These are phyloP conservation scores for Argentina anserina DNA, from an alignment of 306 rosid species.

Conservation along the genomic window DNA sequence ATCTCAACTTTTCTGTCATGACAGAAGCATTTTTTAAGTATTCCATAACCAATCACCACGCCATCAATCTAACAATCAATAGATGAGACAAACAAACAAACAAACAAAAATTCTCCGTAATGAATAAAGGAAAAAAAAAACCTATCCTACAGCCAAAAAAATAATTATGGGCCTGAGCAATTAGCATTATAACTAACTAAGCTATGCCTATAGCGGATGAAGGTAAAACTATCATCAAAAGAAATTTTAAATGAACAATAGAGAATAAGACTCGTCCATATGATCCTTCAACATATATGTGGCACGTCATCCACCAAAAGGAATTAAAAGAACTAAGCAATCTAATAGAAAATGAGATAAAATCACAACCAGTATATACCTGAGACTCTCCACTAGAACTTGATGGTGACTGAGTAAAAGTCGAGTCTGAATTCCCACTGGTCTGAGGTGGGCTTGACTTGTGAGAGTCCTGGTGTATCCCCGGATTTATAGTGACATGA, in stretches of 20 bases:
- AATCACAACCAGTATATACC: slow-evolving; percentile 40
- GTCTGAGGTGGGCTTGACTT: slow-evolving; percentile 97
- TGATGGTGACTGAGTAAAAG: slow-evolving; percentile 86
- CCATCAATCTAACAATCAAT: not conserved
- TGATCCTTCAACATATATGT: not conserved
- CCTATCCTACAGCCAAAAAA: not conserved
- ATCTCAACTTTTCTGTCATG: slow-evolving; percentile 1
- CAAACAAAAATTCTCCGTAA: not conserved
- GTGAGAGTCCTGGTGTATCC: slow-evolving; percentile 65
- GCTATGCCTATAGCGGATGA: too few relatives aligned
- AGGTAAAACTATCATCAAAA: too few relatives aligned
- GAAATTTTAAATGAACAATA: not conserved
- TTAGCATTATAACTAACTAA: too few relatives aligned
- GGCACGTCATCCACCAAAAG: slow-evolving; percentile 10
- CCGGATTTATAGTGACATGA: slow-evolving; percentile 53
- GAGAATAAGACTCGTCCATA: too few relatives aligned
- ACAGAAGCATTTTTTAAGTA: not conserved
- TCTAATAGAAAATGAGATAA: slow-evolving; percentile 5
- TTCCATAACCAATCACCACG: not conserved
- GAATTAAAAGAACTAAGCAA: not conserved
- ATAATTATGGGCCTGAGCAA: too few relatives aligned
- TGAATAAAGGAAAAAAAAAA: not conserved
- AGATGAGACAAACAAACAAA: not conserved
- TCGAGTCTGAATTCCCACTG: slow-evolving; percentile 90
- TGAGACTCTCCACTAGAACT: slow-evolving; percentile 92